Evolutionary conservation across 139 green algal species (phyloP), one percentile per base, ranked within the genome.

Genomic region (Chlamydomonas incerta): DNA sequence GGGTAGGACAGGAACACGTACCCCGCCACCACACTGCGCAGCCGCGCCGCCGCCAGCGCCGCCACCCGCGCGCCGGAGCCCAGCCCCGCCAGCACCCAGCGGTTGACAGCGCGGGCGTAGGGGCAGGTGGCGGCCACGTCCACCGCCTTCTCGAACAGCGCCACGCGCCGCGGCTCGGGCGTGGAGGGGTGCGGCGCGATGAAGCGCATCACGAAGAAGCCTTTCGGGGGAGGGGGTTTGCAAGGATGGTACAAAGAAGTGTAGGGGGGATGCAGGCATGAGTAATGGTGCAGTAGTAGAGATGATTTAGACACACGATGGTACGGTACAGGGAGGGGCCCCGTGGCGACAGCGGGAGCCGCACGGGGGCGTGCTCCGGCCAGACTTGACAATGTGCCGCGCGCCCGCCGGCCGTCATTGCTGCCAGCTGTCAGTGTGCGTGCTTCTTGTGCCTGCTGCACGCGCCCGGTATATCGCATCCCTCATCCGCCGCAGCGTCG

Each of bases 1-100:
- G 72, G 33, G 72, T 52, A 80, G 2, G 50, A 66, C 31, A 47
- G 20, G 3, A 37, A 28, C 10, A 90, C 75, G n/a, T 88, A 92
- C 31, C 92, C 93, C 31, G 70, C 81, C n/a, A 95, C 82, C 9
- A 3, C 82, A 33, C 89, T 86, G 0, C 87, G 82, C 33, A 87
- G 83, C 21, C 85, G 87, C 8, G 21, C 35, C 0, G 85, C 90
- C 21, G 91, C 92, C 37, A 84, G 72, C 18, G 93, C 90, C 29
- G 93, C 93, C 55, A 96, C 83, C 10, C 93, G 87, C 20, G 93
- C 93, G 4, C 93, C 93, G 50, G 88, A 90, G 58, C 89, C 93
- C 3, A 92, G 34, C 0, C 93, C 91, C 65, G 80, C 87, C 60
- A 95, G 72, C 66, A 94, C 83, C 93, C 93, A 96, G 17, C 87